Evolutionary conservation across 768 basidiomycete species (phyloP).

Genomic region (Leccinum obscurum): DNA sequence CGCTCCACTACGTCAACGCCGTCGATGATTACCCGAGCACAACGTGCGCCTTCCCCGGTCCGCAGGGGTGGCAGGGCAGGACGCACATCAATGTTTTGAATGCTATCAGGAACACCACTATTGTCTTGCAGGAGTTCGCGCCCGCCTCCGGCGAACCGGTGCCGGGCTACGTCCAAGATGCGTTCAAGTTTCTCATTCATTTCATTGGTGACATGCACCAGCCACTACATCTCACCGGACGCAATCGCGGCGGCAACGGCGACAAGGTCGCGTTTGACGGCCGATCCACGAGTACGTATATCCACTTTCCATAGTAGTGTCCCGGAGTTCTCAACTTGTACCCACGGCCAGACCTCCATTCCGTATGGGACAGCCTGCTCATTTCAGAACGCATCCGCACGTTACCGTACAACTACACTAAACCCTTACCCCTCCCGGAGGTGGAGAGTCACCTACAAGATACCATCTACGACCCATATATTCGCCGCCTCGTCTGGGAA

Average conservation of each 20-base stretch:
- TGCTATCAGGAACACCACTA: constrained; percentile 76
- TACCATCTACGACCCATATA: constrained; percentile 83
- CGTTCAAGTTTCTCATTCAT: constrained; percentile 91
- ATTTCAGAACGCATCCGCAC: constrained; percentile 81
- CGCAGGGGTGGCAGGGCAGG: constrained; percentile 67
- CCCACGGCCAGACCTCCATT: constrained; percentile 64
- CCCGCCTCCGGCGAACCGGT: constrained; percentile 22
- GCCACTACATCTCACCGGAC: constrained; percentile 88
- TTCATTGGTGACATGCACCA: constrained; percentile 93
- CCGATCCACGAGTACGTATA: constrained; percentile 62
- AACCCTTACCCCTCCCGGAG: constrained; percentile 63
- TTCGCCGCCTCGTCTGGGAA: constrained; percentile 86
- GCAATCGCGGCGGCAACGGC: constrained; percentile 86
- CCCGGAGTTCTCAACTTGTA: background rate
- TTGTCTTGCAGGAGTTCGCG: constrained; percentile 54
- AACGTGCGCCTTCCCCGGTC: constrained; percentile 75
- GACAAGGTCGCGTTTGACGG: constrained; percentile 74
- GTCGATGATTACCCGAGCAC: constrained; percentile 75
- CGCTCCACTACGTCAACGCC: constrained; percentile 76
- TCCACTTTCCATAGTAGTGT: background rate
- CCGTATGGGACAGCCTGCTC: constrained; percentile 82
- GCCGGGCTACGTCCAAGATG: constrained; percentile 58
- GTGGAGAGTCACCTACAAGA: constrained; percentile 70
- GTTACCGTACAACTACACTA: constrained; percentile 73
- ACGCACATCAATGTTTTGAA: constrained; percentile 67